Conservation (phyloP, 2,329 filamentous ascomycete genomes). For the Cyclaneusma minus region DNA sequence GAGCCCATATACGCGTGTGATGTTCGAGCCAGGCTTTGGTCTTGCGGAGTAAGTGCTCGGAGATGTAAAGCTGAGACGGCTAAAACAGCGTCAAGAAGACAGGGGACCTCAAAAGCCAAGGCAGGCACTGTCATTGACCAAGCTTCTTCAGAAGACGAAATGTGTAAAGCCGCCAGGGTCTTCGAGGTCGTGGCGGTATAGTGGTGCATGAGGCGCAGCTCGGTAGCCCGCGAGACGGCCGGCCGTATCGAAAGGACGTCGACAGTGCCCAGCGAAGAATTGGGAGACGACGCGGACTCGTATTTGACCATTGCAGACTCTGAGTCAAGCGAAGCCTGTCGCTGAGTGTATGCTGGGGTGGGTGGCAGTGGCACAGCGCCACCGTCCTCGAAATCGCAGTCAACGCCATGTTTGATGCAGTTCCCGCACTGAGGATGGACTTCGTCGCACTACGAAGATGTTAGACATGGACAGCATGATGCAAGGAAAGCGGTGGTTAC, state of each 20-base stretch:
- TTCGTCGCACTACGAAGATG: slow-evolving; percentile 40
- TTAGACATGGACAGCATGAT: neutral
- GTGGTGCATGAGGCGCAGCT: slow-evolving; percentile 48
- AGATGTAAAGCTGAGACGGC: slow-evolving; percentile 49
- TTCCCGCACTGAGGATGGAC: slow-evolving; percentile 49
- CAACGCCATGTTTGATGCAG: slow-evolving; percentile 50
- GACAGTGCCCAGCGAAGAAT: no score
- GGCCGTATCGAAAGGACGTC: slow-evolving; percentile 5
- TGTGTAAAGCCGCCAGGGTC: slow-evolving; percentile 37
- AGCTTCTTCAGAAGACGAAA: slow-evolving; percentile 34
- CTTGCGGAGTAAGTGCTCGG: slow-evolving; percentile 37
- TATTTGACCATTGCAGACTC: no score
- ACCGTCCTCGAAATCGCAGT: slow-evolving; percentile 44
- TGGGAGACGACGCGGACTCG: no score
- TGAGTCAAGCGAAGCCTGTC: neutral
- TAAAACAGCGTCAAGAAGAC: slow-evolving; percentile 46
- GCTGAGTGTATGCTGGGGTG: neutral
- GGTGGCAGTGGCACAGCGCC: slow-evolving; percentile 7
- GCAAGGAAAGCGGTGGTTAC: slow-evolving; percentile 22
- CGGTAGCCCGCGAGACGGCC: slow-evolving; percentile 22
- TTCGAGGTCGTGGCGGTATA: slow-evolving; percentile 44
- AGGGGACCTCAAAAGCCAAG: slow-evolving; percentile 43
- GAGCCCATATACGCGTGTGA: slow-evolving; percentile 52
- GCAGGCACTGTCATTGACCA: slow-evolving; percentile 45
- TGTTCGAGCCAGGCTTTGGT: slow-evolving; percentile 42